Evolutionary conservation across 805 yeast species (phyloP).

Genomic region (Metschnikowia drakensbergensis): DNA sequence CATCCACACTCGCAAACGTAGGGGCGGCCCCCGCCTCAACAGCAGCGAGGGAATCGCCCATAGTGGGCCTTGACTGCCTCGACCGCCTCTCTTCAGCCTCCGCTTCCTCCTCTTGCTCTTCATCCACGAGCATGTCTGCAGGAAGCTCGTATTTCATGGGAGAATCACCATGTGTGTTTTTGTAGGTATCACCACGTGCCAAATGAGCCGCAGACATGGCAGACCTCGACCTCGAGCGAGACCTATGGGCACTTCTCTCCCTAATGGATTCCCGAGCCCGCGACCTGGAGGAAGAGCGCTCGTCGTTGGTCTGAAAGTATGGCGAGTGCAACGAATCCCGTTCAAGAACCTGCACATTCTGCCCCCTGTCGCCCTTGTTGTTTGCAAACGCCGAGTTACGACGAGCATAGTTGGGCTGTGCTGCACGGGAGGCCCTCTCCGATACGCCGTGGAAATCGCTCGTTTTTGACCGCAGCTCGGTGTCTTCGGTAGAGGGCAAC

Average conservation of each 20-base stretch:
- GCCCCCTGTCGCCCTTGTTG: constrained; percentile 8
- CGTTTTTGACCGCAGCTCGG: constrained; percentile 16
- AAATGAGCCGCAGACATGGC: constrained; percentile 48
- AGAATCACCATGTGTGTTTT: constrained; percentile 48
- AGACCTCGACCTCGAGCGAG: constrained; percentile 25
- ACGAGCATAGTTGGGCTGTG: constrained; percentile 9
- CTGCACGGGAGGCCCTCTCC: constrained; percentile 5
- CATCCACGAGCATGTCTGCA: constrained; percentile 28
- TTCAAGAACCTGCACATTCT: constrained; percentile 12
- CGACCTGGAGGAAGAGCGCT: constrained; percentile 25
- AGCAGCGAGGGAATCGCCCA: constrained; percentile 45
- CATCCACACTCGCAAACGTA: neutral
- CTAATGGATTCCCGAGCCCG: constrained; percentile 23
- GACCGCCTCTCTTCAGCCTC: constrained; percentile 37
- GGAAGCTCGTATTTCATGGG: constrained; percentile 44
- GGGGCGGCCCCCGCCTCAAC: constrained; percentile 25
- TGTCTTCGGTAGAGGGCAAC: constrained; percentile 18
- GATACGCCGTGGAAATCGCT: constrained; percentile 8
- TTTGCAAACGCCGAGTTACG: constrained; percentile 12
- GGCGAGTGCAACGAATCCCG: constrained; percentile 20
- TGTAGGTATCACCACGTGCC: constrained; percentile 77
- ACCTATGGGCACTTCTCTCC: constrained; percentile 15
- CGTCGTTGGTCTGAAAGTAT: constrained; percentile 15
- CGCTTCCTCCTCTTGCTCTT: constrained; percentile 24
- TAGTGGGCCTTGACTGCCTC: constrained; percentile 40